These are phyloP conservation scores for Limnanthes douglasii DNA, from an alignment of 345 rosid genomes.

Conservation along the genomic window DNA sequence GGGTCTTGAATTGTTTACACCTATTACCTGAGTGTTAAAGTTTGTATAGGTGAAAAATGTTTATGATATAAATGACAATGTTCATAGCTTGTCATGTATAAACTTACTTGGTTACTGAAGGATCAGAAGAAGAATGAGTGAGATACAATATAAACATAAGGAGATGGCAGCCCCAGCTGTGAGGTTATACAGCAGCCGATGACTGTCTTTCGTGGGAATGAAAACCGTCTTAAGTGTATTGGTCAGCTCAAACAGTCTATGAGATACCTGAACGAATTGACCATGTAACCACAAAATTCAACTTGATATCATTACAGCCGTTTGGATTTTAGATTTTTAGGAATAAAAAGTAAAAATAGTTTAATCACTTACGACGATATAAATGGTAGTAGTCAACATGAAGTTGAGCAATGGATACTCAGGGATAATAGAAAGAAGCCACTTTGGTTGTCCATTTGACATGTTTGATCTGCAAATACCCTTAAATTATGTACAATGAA, in stretches of 20 bases:
- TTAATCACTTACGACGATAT: conserved; percentile 43
- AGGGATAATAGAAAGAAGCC: conserved; percentile 87
- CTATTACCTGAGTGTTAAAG: too few species aligned
- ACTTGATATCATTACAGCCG: not conserved
- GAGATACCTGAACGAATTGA: conserved; percentile 45
- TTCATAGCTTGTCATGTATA: too few species aligned
- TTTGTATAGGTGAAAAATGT: too few species aligned
- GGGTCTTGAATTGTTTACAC: too few species aligned
- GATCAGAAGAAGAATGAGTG: conserved; percentile 71
- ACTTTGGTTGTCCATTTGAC: conserved; percentile 90
- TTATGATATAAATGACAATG: too few species aligned
- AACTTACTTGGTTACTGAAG: conserved; percentile 26
- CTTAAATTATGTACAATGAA: conserved; percentile 1
- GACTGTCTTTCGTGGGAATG: conserved; percentile 63
- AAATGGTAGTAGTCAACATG: conserved; percentile 88
- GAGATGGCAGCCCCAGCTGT: conserved; percentile 50
- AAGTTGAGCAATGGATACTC: conserved; percentile 87
- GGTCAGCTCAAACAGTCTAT: conserved; percentile 65
- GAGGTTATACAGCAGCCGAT: conserved; percentile 45
- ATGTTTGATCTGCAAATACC: conserved; percentile 59
- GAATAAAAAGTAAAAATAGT: not conserved
- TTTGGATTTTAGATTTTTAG: not conserved
- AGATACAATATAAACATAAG: conserved; percentile 30
- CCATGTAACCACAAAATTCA: too few species aligned
- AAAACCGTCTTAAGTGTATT: conserved; percentile 54